Evolutionary conservation across 2,329 filamentous ascomycete species (phyloP).

Genomic region (Scopulariopsis brevicaulis): DNA sequence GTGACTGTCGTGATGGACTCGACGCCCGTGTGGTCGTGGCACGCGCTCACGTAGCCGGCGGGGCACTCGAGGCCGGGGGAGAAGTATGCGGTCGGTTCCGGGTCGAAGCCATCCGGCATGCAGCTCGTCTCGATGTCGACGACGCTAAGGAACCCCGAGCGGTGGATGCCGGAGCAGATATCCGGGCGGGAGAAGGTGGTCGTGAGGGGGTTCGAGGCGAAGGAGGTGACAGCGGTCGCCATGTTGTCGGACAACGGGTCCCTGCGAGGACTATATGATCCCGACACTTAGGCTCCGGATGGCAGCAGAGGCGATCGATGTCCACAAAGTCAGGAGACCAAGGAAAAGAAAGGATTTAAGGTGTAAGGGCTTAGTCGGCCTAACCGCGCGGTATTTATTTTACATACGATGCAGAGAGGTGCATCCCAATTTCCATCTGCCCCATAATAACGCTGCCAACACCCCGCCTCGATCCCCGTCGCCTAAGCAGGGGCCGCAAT

Average conservation of each 20-base stretch:
- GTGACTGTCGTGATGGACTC: conserved; percentile 19
- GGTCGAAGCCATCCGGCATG: conserved; percentile 16
- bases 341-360: no score
- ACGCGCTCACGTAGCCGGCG: conserved; percentile 15
- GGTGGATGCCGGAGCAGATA: conserved; percentile 12
- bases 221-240: conserved; percentile 9
- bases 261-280: background rate
- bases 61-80: conserved; percentile 19
- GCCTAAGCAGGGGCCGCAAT: no score
- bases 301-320: no score
- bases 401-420: no score
- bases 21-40: conserved; percentile 14
- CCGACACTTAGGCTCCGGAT: no score
- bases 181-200: conserved; percentile 13
- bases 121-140: conserved; percentile 16
- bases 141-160: conserved; percentile 7
- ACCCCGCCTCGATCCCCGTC: no score
- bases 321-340: no score
- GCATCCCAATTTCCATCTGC: no score
- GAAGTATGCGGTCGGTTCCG: conserved; percentile 16
- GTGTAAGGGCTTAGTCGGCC: no score
- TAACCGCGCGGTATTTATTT: no score
- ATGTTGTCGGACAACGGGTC: background rate
- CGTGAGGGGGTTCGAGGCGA: conserved; percentile 13
- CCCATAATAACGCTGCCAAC: no score